Conservation (phyloP, 2,329 filamentous ascomycete genomes). For the Ceratocystis diversiconidia region DNA sequence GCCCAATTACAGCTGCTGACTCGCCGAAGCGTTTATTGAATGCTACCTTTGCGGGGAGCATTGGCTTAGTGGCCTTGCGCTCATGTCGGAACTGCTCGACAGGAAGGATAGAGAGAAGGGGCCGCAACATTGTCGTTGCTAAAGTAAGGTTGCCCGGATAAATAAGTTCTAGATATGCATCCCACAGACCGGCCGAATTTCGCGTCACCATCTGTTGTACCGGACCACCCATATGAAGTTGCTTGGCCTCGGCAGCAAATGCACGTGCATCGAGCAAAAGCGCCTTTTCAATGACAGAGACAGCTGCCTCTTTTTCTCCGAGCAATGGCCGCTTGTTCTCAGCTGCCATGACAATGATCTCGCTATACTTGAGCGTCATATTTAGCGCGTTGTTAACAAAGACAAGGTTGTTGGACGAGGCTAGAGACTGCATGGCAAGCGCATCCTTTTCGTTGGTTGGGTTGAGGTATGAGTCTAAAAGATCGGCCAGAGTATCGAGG, state of each 20-base stretch:
- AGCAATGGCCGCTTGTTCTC: constrained; percentile 28
- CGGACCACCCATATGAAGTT: constrained; percentile 44
- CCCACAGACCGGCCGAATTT: constrained; percentile 65
- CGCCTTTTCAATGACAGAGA: constrained; percentile 38
- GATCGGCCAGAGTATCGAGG: constrained; percentile 43
- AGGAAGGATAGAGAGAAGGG: constrained; percentile 54
- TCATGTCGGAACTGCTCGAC: constrained; percentile 57
- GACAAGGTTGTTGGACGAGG: constrained; percentile 41
- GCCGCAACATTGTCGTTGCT: constrained; percentile 59
- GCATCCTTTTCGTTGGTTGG: constrained; percentile 22
- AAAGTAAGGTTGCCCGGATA: constrained; percentile 53
- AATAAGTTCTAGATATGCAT: constrained; percentile 55
- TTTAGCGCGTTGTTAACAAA: constrained; percentile 53
- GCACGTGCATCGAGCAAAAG: constrained; percentile 33
- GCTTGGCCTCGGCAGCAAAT: constrained; percentile 34
- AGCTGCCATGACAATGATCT: constrained; percentile 43
- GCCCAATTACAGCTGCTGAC: constrained; percentile 47
- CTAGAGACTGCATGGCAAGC: constrained; percentile 23
- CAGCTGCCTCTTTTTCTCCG: constrained; percentile 25
- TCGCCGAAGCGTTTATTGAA: constrained; percentile 61
- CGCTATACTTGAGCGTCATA: constrained; percentile 47
- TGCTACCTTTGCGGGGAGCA: constrained; percentile 37
- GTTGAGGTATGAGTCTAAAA: constrained; percentile 42
- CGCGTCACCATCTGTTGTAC: constrained; percentile 55
- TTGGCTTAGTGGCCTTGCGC: constrained; percentile 31